Base-by-base conservation (phyloP, 2,329 filamentous ascomycete species). In the Botrytis hyacinthi region DNA sequence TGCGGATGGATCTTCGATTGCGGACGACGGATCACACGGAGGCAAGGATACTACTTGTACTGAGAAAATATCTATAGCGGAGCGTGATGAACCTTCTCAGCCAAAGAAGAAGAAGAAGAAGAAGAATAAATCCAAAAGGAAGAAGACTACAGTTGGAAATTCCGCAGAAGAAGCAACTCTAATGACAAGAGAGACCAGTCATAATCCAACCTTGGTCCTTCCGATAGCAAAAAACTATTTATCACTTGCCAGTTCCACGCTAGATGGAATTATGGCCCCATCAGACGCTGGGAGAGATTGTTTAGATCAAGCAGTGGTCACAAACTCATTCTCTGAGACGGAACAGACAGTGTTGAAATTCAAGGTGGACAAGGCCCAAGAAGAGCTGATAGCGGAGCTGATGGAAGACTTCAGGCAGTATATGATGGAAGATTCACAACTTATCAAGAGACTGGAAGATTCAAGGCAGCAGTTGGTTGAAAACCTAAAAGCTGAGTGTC, bases 101-200 rank as follows among this genome's bases (percentile, higher is more conserved):
- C 10, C 12, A 14, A 48, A 35, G 32, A 37, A 60, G 35, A 46
- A 46, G 44, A 46, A 46, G 18, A 46, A 48, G 20, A 66, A 66
- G 62, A 66, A 66, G 62, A 65, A n/a, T 48, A 37, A 42, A 26
- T 62, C 60, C 16, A 60, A 60, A 14, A 63, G 22, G 44, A 51
- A 51, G 22, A 67, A 67, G 14, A 12, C 12, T 26, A 5, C 32
- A 18, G 9, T 32, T 26, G 22, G 6, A 12, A 9, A 37, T 40
- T 10, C 44, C 14, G 51, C 22, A 37, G 63, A n/a, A 18, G 44
- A 37, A 37, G 16, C 16, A 29, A 29, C 8, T 65, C 1, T 44
- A 6, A 10, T 4, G 44, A 12, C 20, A 18, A 10, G n/a, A 16
- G 44, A 4, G 48, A n/a, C 48, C 9, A 16, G 20, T 5, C 29